Percentiles rank a stretch among this genome's conserved stretches.
Conservation (phyloP, 2,329 filamentous ascomycete genomes). For the Trichoderma lentiforme region DNA sequence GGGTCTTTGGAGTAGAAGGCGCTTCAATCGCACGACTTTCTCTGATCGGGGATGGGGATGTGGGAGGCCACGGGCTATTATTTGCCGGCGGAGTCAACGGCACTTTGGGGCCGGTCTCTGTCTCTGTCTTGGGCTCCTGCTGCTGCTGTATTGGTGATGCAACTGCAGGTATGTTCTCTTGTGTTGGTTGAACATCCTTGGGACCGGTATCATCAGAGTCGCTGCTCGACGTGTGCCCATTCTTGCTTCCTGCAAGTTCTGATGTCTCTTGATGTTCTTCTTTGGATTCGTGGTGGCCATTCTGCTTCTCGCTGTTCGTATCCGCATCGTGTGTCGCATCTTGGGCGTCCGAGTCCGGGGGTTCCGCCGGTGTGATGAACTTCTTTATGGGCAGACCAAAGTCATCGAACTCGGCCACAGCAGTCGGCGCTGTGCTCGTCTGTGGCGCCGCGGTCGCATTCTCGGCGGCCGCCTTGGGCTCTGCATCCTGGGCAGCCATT, state of each 20-base stretch:
- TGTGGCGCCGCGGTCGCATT: slow-evolving; percentile 10
- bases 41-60: background rate
- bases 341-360: background rate
- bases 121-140: background rate
- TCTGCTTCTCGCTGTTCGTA: background rate
- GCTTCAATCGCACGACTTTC: background rate
- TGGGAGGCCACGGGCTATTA: background rate
- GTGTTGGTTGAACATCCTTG: slow-evolving; percentile 29
- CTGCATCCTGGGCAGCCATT: slow-evolving; percentile 26
- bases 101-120: slow-evolving; percentile 10
- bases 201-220: slow-evolving; percentile 40
- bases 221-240: slow-evolving; percentile 23
- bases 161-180: slow-evolving; percentile 22
- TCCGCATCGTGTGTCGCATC: slow-evolving; percentile 13
- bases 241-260: background rate
- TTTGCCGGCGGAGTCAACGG: slow-evolving; percentile 18
- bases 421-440: slow-evolving; percentile 30
- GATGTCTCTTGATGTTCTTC: slow-evolving; percentile 15
- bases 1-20: background rate
- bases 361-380: slow-evolving; percentile 35
- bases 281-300: background rate
- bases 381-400: slow-evolving; percentile 66
- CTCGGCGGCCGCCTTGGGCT: slow-evolving; percentile 26
- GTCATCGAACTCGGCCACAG: slow-evolving; percentile 57
- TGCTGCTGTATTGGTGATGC: background rate